Evolutionary conservation across 2,329 filamentous ascomycete species (phyloP).

Genomic region (Paracorniculantispora psalliotae): DNA sequence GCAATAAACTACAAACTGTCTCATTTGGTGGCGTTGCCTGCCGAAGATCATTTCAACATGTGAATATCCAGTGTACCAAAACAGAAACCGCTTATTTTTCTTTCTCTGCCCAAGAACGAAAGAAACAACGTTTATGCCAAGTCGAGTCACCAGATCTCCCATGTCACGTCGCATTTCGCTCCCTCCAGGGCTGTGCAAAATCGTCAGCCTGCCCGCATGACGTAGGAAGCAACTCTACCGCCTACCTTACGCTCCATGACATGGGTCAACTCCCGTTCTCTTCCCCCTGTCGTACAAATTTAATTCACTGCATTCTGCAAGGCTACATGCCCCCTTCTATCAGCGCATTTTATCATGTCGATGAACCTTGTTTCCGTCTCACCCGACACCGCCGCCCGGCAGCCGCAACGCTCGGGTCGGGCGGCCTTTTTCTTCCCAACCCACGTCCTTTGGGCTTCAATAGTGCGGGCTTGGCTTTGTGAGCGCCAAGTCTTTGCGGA

Average conservation of each 20-base stretch:
- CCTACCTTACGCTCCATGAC: not conserved
- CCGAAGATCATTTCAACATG: not conserved
- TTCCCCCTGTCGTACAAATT: no score
- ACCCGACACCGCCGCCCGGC: not conserved
- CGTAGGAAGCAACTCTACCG: not conserved
- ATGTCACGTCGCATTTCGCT: conserved; percentile 6
- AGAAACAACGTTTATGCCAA: not conserved
- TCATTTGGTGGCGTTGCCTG: not conserved
- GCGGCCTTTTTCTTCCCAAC: not conserved
- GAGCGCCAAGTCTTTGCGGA: not conserved
- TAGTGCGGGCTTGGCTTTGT: not conserved
- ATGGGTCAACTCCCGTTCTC: no score
- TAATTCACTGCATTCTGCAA: not conserved
- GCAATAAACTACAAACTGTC: not conserved
- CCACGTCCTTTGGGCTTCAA: not conserved
- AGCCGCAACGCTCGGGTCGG: not conserved
- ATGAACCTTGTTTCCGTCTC: not conserved
- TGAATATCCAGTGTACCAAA: not conserved
- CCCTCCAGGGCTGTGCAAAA: not conserved
- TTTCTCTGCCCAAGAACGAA: no score
- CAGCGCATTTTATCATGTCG: not conserved
- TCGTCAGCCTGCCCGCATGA: conserved; percentile 2
- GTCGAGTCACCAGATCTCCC: not conserved
- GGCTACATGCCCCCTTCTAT: not conserved
- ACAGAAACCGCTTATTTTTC: not conserved